These are phyloP conservation scores for Venturia pyrina DNA, from an alignment of 2,329 filamentous ascomycete genomes.

Conservation along the genomic window DNA sequence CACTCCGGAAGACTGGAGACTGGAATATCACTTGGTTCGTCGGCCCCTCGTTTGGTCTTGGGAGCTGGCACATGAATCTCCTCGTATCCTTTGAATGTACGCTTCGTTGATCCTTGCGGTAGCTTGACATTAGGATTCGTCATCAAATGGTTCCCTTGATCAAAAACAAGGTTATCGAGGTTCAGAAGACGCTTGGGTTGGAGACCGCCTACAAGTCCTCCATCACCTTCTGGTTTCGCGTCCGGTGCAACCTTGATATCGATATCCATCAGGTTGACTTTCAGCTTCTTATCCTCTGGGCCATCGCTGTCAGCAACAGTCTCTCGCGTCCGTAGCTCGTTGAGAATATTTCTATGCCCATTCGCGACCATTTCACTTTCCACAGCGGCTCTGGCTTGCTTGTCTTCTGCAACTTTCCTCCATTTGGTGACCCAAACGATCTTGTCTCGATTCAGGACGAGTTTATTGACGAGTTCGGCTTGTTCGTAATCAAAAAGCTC, in stretches of 20 bases:
- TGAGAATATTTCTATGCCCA: constrained; percentile 75
- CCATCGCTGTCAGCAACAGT: constrained; percentile 41
- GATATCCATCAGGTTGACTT: constrained; percentile 75
- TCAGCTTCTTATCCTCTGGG: constrained; percentile 52
- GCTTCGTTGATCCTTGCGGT: constrained; percentile 88
- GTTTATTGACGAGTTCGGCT: constrained; percentile 80
- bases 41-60: constrained; percentile 73
- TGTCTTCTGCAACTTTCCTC: constrained; percentile 69
- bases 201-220: constrained; percentile 67
- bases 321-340: constrained; percentile 71
- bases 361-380: constrained; percentile 88
- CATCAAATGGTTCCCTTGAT: constrained; percentile 98
- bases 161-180: constrained; percentile 90
- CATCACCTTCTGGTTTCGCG: constrained; percentile 49
- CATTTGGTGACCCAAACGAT: constrained; percentile 91
- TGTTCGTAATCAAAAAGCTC: constrained; percentile 97
- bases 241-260: constrained; percentile 50
- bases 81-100: constrained; percentile 95
- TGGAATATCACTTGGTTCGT: constrained; percentile 66
- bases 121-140: constrained; percentile 95
- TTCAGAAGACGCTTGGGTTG: constrained; percentile 84
- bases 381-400: constrained; percentile 60
- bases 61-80: constrained; percentile 95
- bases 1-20: constrained; percentile 86
- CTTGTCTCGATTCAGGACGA: constrained; percentile 87